Evolutionary conservation across 2,329 filamentous ascomycete species (phyloP), one percentile per base, ranked within the genome.

Genomic region (Penicillium decumbens): DNA sequence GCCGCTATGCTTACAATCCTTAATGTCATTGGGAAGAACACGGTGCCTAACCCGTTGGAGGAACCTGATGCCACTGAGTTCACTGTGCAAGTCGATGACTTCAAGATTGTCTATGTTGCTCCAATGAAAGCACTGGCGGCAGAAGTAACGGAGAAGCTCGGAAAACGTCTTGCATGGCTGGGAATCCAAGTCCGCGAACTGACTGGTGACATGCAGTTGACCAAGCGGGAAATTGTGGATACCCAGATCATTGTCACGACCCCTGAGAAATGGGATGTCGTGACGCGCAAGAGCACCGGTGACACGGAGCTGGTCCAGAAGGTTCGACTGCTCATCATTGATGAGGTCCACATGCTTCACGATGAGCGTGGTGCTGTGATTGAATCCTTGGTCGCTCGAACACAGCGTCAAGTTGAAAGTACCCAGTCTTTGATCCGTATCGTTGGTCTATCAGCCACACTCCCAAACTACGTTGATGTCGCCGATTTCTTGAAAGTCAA

Each of bases 301-400:
- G 93, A 98, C 66, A 97, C 93, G 0, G 93, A 97, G 66, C 80
- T 98, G 3, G 95, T 98, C 12, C 93, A 98, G 63, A 98, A 98
- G 68, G 93, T 98, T 23, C 84, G 92, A 9, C 77, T 98, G 1
- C 80, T 98, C 52, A 97, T 98, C 63, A 97, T 98, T 55, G 93
- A 98, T 69, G 93, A 98, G 73, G 93, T 98, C 1, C 93, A 98
- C 66, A 98, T 98, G 95, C 84, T 98, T 62, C 95, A 98, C 64
- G 93, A 98, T 67, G 93, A 97, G 70, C 84, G 93, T 67, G 93
- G 93, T 64, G 90, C 95, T 10, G 95, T 98, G 0, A 80, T 99
- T 25, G 93, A 99, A 67, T 96, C 92, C 5, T 78, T 99, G 20
- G 95, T 98, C 13, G 93, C 93, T 9, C 83, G 93, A 61, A 99